Evolutionary conservation across 2,329 filamentous ascomycete genomes (phyloP).

Genomic region (Ambrosiella xylebori): DNA sequence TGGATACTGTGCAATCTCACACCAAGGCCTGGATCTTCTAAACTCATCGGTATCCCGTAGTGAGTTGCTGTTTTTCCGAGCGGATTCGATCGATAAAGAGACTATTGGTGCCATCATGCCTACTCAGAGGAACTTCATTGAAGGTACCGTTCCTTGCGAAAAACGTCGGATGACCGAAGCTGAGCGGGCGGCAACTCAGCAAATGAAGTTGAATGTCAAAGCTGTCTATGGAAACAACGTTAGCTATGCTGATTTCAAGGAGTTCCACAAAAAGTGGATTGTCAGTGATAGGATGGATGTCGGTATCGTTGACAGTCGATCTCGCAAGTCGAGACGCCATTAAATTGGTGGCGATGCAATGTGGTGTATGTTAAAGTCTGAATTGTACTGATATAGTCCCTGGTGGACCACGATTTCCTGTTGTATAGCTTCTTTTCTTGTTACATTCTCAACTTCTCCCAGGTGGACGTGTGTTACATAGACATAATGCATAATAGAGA

Average conservation of each 20-base stretch:
- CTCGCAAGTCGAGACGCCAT: background rate
- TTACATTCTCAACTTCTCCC: background rate
- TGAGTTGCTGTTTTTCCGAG: slow-evolving; percentile 23
- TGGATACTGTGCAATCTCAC: slow-evolving; percentile 22
- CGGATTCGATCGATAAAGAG: slow-evolving; percentile 17
- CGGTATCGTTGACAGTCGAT: slow-evolving; percentile 24
- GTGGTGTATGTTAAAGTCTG: background rate
- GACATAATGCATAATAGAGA: slow-evolving; percentile 3
- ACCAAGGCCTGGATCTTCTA: slow-evolving; percentile 18
- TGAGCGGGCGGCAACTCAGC: slow-evolving; percentile 16
- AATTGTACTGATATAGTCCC: background rate
- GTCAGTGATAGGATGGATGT: slow-evolving; percentile 24
- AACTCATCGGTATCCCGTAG: slow-evolving; percentile 18
- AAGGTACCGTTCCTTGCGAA: slow-evolving; percentile 2
- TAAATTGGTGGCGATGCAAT: background rate
- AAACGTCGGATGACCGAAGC: slow-evolving; percentile 15
- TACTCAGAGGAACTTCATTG: slow-evolving; percentile 11
- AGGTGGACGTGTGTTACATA: slow-evolving; percentile 1
- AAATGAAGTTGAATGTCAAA: slow-evolving; percentile 19
- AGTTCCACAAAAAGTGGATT: slow-evolving; percentile 24
- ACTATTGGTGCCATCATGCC: slow-evolving; percentile 21
- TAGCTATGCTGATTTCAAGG: slow-evolving; percentile 20
- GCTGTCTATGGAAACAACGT: slow-evolving; percentile 19
- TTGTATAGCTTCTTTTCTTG: background rate
- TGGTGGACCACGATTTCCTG: background rate